Base-by-base conservation (phyloP, 495 filamentous ascomycete genomes). In the Aspergillus bridgeri region DNA sequence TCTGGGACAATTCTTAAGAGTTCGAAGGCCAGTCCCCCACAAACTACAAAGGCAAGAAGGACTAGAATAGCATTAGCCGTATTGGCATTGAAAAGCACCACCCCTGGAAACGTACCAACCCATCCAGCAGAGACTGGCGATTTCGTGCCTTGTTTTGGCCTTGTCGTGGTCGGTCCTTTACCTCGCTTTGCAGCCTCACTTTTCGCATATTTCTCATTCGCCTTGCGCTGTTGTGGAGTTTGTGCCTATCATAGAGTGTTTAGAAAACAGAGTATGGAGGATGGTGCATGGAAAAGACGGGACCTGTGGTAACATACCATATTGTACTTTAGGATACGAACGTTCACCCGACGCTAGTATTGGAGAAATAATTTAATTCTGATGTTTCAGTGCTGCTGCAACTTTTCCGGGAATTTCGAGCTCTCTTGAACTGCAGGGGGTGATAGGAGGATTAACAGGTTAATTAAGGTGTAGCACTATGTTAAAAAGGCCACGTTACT, bases 201-300 rank as follows among this genome's bases (percentile, higher is more conserved):
- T 68, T 89, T 88, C 42, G 84, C 87, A 73, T 89, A 98, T 62
- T 86, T 87, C 57, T 86, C 86, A 76, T 98, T 98, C 42, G 89
- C 89, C 66, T 84, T 85, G 62, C 92, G 88, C 79, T 98, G 95
- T 71, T 92, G 84, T 25, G 91, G 92, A 59, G 94, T 98, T 87
- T 98, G 94, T 24, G 89, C 88, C 92, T 98, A 63, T 20, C 5
- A 50, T 7, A 42, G 38, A 22, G n/a, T 27, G 7, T 13, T 54
- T 11, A 46, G 53, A 43, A 20, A 24, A 54, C 9, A n/a, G 3
- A 27, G 33, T 19, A 47, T 7, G 9, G 15, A 1, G 27, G 6
- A 44, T 8, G 19, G 27, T 19, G n/a, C n/a, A n/a, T n/a, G n/a
- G n/a, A n/a, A n/a, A n/a, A n/a, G n/a, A n/a, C n/a, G n/a, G n/a